phyloP scores from a whole-genome alignment of 768 basidiomycete genomes.

The Hericium rajendrae region DNA sequence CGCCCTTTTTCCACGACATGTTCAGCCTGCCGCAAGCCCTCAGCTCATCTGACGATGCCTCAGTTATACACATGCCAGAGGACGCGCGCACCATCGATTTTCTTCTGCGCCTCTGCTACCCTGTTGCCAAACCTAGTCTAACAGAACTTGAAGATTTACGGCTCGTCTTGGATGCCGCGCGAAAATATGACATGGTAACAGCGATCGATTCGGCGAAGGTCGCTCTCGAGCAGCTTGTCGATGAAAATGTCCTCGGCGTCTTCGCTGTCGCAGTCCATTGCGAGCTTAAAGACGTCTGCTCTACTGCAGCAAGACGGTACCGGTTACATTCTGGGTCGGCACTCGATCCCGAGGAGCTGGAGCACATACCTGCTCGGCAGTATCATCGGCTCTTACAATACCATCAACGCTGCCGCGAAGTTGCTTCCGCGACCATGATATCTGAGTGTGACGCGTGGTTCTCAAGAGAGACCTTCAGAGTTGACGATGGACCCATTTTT shows the following conservation, averaged over 20 bases:
- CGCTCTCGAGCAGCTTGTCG: neutral
- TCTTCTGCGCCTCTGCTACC: conserved; percentile 7
- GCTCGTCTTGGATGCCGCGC: conserved; percentile 1
- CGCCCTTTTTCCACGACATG: conserved; percentile 13
- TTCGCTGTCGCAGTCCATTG: conserved; percentile 3
- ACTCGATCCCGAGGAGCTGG: no score
- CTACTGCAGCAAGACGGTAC: no score
- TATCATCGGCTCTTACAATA: neutral
- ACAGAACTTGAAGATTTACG: neutral
- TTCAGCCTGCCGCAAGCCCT: conserved; percentile 20
- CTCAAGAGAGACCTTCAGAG: no score
- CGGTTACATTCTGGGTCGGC: no score
- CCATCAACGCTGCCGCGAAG: neutral
- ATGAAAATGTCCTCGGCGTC: conserved; percentile 5
- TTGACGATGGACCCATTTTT: no score
- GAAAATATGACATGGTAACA: conserved; percentile 11
- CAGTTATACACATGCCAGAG: neutral
- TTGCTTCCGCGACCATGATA: no score
- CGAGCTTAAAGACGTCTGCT: no score
- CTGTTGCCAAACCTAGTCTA: neutral
- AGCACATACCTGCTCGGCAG: neutral
- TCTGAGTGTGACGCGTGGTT: no score
- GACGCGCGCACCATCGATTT: conserved; percentile 2
- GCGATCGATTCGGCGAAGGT: no score
- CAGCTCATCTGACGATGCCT: no score